Evolutionary conservation across 768 basidiomycete genomes (phyloP).

Genomic region (Tubosaeta sp.): DNA sequence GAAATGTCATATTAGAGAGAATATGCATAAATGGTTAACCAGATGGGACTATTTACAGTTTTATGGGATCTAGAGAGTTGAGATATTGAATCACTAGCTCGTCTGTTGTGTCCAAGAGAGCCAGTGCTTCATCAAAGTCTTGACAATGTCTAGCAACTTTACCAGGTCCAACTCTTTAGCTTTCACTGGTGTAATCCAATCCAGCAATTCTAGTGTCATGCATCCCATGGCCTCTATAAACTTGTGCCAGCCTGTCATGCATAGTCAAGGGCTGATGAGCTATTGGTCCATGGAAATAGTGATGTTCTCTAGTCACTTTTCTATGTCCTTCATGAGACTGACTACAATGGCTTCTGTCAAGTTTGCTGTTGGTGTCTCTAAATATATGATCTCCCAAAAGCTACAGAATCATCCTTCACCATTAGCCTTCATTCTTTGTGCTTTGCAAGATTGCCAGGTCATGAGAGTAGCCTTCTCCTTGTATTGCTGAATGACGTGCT

Average conservation of each 20-base stretch:
- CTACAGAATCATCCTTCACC: no score
- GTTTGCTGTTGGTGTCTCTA: no score
- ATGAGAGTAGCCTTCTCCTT: background rate
- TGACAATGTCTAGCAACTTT: background rate
- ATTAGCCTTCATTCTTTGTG: background rate
- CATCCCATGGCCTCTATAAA: background rate
- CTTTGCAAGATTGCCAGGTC: background rate
- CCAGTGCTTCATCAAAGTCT: background rate
- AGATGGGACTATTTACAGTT: conserved; percentile 10
- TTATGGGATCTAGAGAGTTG: conserved; percentile 7
- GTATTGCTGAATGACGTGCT: background rate
- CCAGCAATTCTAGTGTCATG: no score
- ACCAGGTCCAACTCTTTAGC: background rate
- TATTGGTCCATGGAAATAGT: background rate
- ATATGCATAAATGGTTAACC: no score
- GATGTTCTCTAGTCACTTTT: background rate
- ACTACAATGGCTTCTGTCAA: background rate
- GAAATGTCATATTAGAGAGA: no score
- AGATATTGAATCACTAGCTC: conserved; percentile 9
- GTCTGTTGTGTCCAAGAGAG: background rate
- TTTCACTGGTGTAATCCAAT: no score
- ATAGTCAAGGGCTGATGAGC: conserved; percentile 3
- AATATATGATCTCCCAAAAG: background rate
- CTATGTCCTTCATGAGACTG: background rate
- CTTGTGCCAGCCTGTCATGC: conserved; percentile 6